A percentile compares a stretch with the other conserved stretches of the same genome.
These are phyloP conservation scores for Blastocystis sp. DNA, from an alignment of 352 stramenopile species.

Conservation along the genomic window DNA sequence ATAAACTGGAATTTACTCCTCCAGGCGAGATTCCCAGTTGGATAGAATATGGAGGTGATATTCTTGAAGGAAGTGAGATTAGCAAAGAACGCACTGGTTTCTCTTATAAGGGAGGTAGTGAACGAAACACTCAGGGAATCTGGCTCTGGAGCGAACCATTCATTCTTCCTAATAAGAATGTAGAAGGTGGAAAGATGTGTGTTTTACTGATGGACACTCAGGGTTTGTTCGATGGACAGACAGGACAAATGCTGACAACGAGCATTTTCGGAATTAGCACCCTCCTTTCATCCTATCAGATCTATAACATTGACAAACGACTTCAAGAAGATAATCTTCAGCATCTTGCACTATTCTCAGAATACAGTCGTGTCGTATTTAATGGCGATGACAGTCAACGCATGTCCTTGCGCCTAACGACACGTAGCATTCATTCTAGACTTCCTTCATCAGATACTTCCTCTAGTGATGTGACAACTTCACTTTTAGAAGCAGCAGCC, in stretches of 20 bases:
- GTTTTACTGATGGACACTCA: constrained; percentile 97
- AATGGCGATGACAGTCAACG: not conserved
- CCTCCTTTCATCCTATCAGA: constrained; percentile 89
- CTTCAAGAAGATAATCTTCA: constrained; percentile 99
- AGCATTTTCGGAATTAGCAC: constrained; percentile 97
- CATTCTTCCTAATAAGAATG: constrained; percentile 74
- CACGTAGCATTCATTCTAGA: not conserved
- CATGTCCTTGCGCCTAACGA: constrained; percentile 62
- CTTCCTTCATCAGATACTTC: constrained; percentile 48
- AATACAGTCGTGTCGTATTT: constrained; percentile 72
- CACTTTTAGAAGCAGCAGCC: constrained; percentile 27
- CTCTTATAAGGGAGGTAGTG: constrained; percentile 88
- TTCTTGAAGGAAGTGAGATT: constrained; percentile 69
- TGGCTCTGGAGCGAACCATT: constrained; percentile 98
- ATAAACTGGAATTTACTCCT: constrained; percentile 70
- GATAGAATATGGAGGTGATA: constrained; percentile 49
- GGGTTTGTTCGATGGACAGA: constrained; percentile 98
- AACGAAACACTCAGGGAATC: constrained; percentile 96
- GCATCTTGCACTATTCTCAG: constrained; percentile 96
- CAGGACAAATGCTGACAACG: constrained; percentile 93
- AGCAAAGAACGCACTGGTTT: constrained; percentile 79
- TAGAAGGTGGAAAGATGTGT: constrained; percentile 81
- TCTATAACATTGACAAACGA: constrained; percentile 99
- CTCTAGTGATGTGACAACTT: constrained; percentile 58
- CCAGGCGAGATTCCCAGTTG: constrained; percentile 24